Conservation (phyloP, 2,329 filamentous ascomycete genomes). For the Cladosporium austrohemisphaericum region DNA sequence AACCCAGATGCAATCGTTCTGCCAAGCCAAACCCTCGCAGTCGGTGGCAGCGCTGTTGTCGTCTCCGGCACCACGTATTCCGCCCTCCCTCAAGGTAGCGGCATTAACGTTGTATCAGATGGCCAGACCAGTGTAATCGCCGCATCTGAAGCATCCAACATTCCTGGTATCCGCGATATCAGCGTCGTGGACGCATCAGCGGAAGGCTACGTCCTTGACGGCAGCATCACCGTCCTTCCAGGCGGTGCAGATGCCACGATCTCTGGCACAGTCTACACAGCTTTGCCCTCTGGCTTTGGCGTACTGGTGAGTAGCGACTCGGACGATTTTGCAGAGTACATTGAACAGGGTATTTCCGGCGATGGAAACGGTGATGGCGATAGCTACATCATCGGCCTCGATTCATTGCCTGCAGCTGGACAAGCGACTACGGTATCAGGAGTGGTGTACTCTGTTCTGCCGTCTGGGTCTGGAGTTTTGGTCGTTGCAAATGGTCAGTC, state of each 20-base stretch:
- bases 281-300: slow-evolving; percentile 5
- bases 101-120: not conserved
- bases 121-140: slow-evolving; percentile 1
- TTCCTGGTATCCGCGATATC: not conserved
- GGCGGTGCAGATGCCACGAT: not conserved
- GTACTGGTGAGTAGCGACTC: not conserved
- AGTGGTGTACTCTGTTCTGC: not conserved
- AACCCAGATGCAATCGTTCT: not conserved
- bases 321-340: slow-evolving; percentile 3
- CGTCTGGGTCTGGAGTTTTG: not conserved
- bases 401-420: not conserved
- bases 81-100: not conserved
- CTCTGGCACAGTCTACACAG: slow-evolving; percentile 5
- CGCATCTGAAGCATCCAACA: not conserved
- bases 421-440: not conserved
- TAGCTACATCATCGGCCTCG: not conserved
- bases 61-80: slow-evolving; percentile 9
- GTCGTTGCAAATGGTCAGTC: slow-evolving; percentile 1
- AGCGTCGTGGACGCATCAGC: not conserved
- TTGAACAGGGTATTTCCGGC: slow-evolving; percentile 8
- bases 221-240: slow-evolving; percentile 5
- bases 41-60: not conserved
- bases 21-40: slow-evolving; percentile 1
- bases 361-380: not conserved
- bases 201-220: slow-evolving; percentile 7